Evolutionary conservation across 208 protist genomes (phyloP), one percentile per base, ranked within the genome.

Genomic region (Trypanosoma theileri): DNA sequence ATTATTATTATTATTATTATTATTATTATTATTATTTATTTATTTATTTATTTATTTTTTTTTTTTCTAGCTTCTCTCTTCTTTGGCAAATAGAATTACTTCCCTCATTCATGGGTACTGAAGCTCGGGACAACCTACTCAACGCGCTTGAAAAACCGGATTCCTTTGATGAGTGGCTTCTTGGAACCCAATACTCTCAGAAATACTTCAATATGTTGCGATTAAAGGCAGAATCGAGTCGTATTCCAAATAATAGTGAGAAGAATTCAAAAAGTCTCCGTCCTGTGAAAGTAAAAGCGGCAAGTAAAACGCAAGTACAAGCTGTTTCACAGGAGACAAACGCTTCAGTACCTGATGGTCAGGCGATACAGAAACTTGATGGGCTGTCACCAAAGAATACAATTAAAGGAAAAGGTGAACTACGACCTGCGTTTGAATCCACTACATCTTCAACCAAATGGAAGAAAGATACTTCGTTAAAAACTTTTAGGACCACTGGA

Each of bases 161-260:
- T 2, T 64, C 69, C 21, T 75, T 67, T 17, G 31, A 75, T 8
- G 31, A 64, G n/a, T 75, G 68, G 69, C 46, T 75, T 55, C 68
- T 66, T 48, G 75, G 69, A 58, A 66, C 59, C 11, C 69, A 69
- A 7, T 75, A 80, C 42, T 65, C 69, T 4, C 14, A 64, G n/a
- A 66, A 63, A 19, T 75, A 75, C 45, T 46, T 71, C 28, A 11
- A 13, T 14, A 63, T 16, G 12, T 59, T 68, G 24, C 22, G 51
- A n/a, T 24, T 59, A 45, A 57, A 66, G 45, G 28, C 56, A 51
- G 6, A 57, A 22, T 26, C 35, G 31, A 61, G 19, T 52, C 59
- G 52, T 52, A 57, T 63, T 60, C 17, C 19, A 48, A 28, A 16
- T 22, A 45, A 1, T 16, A 59, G 24, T 69, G 21, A 11, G 12